Percentiles rank a stretch among this genome's conserved stretches.
phyloP scores from a whole-genome alignment of 331 rosid genomes.

The Rhamnella rubrinervis region DNA sequence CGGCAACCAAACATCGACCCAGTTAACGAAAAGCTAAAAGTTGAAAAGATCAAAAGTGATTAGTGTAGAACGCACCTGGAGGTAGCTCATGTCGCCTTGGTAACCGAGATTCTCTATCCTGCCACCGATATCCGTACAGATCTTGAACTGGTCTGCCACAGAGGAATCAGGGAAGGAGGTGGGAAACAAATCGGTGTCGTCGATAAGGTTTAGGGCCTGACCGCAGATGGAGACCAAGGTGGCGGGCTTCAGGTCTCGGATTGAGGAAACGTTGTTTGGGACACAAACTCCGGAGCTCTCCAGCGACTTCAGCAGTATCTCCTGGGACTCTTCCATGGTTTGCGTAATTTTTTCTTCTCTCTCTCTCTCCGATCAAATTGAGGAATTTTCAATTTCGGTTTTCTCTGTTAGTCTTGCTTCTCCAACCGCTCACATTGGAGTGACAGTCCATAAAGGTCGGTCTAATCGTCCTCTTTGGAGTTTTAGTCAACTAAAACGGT shows the following conservation, averaged over 20 bases:
- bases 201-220: slow-evolving; percentile 45
- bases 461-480: too few species aligned
- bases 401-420: too few species aligned
- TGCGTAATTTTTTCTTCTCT: background rate
- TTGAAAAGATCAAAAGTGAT: background rate
- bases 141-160: slow-evolving; percentile 47
- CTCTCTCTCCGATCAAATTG: background rate
- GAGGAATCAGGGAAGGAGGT: slow-evolving; percentile 46
- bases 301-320: slow-evolving; percentile 41
- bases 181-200: slow-evolving; percentile 30
- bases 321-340: slow-evolving; percentile 38
- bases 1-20: slow-evolving; percentile 10
- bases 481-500: too few species aligned
- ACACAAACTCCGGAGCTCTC: slow-evolving; percentile 34
- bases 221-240: slow-evolving; percentile 46
- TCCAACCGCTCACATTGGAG: too few species aligned
- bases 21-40: background rate
- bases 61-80: slow-evolving; percentile 34
- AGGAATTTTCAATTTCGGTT: too few species aligned
- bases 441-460: too few species aligned
- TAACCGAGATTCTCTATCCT: slow-evolving; percentile 48
- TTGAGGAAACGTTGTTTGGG: slow-evolving; percentile 33
- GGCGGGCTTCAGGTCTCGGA: slow-evolving; percentile 35
- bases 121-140: slow-evolving; percentile 46
- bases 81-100: slow-evolving; percentile 52